A percentile compares a stretch with the other conserved stretches of the same genome.
These are phyloP conservation scores for Beta lomatogona DNA, from an alignment of 179 eudicot genomes.

Conservation along the genomic window DNA sequence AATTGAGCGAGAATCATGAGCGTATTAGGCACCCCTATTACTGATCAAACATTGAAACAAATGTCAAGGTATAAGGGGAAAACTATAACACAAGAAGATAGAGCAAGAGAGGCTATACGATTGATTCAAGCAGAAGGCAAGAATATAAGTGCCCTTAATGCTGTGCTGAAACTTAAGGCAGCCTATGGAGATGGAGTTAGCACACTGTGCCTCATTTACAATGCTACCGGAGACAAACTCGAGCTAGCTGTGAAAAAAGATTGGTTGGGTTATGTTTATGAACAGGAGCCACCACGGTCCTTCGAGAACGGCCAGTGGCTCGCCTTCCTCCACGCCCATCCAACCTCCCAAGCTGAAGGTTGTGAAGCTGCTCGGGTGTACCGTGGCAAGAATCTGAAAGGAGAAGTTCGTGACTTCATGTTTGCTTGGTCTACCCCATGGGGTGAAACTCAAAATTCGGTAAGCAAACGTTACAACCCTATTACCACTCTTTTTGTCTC, in stretches of 20 bases:
- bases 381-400: constrained; percentile 1
- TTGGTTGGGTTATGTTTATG: neutral
- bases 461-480: neutral
- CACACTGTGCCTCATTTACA: constrained; percentile 14
- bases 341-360: neutral
- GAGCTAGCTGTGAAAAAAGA: neutral
- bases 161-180: neutral
- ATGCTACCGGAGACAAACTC: constrained; percentile 8
- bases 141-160: constrained; percentile 1
- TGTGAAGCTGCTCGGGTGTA: constrained; percentile 7
- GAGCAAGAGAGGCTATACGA: constrained; percentile 6
- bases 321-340: neutral
- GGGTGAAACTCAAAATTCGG: neutral
- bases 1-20: no score
- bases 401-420: constrained; percentile 8
- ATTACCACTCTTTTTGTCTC: no score
- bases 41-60: neutral
- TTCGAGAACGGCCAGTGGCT: constrained; percentile 23
- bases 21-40: no score
- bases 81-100: neutral
- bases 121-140: constrained; percentile 10
- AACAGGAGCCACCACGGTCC: neutral
- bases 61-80: neutral
- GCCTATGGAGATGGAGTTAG: neutral
- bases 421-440: neutral